Evolutionary conservation across 805 yeast species (phyloP), one percentile per base, ranked within the genome.

Genomic region (Torulaspora maleeae): DNA sequence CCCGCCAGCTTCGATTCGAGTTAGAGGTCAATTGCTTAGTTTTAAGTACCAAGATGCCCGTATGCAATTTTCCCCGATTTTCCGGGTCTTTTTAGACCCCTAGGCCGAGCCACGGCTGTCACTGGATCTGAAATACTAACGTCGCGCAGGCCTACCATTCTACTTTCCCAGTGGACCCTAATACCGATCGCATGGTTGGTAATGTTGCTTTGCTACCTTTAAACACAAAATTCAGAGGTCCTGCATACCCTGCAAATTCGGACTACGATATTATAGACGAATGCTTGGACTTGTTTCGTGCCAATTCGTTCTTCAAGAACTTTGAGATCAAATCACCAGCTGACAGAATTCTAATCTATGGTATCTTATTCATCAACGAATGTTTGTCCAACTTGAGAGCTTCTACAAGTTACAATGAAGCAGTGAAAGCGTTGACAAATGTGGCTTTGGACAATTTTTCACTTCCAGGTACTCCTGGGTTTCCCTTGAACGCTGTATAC

Each of bases 271-370:
- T 93, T 46, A 77, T 86, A 46, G 99, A 93, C 65, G 99, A 93
- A 66, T 76, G 82, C 22, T 70, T 93, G 44, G 98, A 93, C 67
- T 74, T 93, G 44, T 93, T 93, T 69, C 76, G 99, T 54, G 96
- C 97, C 57, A 93, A 93, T 67, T 86, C 96, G 10, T 91, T 93
- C 69, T 93, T 93, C 78, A 85, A 86, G 64, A 93, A 93, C 73
- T 93, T 93, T 65, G 99, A 93, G 70, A 90, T 93, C 71, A 88
- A 88, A 66, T 96, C 96, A 10, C 86, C 95, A 17, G 84, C 96
- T 3, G 99, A 93, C 65, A 77, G 99, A 54, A 77, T 91, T 9
- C 73, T 93, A 48, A 90, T 95, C 56, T 93, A 93, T 65, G 99
- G 99, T 16, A 93, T 93, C 44, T 71, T 93, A 48, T 93, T 79